Base-by-base conservation (phyloP, 805 yeast species). In the Ogataea corticis region DNA sequence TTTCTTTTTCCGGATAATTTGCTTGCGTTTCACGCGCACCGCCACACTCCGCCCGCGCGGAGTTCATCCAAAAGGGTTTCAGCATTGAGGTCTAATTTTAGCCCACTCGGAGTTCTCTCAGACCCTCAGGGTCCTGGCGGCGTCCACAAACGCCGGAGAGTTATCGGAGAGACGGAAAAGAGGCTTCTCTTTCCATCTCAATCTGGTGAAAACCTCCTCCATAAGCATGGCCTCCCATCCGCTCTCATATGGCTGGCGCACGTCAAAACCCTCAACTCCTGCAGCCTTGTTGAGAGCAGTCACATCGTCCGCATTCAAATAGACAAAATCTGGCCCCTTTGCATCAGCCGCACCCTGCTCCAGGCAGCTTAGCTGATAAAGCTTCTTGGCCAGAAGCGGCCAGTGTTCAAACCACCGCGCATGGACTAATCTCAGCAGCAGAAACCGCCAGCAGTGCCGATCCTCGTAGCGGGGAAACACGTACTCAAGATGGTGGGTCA, bases 141-240 rank as follows among this genome's bases (percentile, higher is more conserved):
- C 49, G 13, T 50, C 41, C 7, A 31, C 18, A 27, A 52, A 52
- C 4, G 40, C 33, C 15, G 40, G 29, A 2, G 7, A 13, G 32
- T 52, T 52, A 3, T 35, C 37, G 17, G 38, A 44, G 11, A 52
- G 34, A 5, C 29, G 33, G 35, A 51, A 50, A 9, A 33, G 33
- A 23, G 55, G 55, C 14, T 48, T 40, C 7, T 36, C 36, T 4
- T 17, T 25, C 56, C 56, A 52, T 18, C 29, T 19, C 30, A 52
- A 31, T n/a, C 51, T 41, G 4, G 33, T 32, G 31, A 45, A 50
- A 14, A 48, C 38, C 30, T 50, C 46, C 10, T 48, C 47, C 45
- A 47, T 44, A 17, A 47, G 34, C 7, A 39, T 19, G 33, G 43
- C 38, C 32, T 52, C 48, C 11, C 45, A 36, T 23, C 48, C 38